phyloP scores from a whole-genome alignment of 2,329 filamentous ascomycete species.

The Phialophora tarda region DNA sequence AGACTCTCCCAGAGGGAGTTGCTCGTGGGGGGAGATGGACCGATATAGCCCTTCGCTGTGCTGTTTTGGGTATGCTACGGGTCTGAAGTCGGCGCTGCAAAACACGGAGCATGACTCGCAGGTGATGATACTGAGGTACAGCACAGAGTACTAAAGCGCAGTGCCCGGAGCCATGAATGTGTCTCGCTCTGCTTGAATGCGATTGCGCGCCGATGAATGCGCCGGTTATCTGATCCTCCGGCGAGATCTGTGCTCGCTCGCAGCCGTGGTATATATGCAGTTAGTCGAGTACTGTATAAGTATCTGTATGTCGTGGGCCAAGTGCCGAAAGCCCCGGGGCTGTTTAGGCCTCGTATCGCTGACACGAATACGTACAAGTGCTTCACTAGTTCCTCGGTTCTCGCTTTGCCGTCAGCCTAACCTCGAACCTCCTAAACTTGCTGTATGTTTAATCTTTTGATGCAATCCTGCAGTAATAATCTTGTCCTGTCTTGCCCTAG shows the following conservation, averaged over 20 bases:
- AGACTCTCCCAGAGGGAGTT: background rate
- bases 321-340: background rate
- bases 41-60: background rate
- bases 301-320: background rate
- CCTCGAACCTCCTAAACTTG: background rate
- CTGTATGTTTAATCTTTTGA: background rate
- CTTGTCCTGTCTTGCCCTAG: background rate
- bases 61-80: background rate
- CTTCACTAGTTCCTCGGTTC: background rate
- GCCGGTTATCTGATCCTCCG: background rate
- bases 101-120: background rate
- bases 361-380: background rate
- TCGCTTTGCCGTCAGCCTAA: constrained; percentile 7
- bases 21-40: background rate
- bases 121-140: no score
- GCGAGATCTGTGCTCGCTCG: background rate
- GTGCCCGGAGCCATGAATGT: background rate
- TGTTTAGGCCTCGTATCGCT: background rate
- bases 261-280: background rate
- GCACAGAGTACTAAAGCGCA: no score
- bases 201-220: background rate
- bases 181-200: background rate
- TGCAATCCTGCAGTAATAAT: background rate
- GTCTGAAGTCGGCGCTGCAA: background rate
- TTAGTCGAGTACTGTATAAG: background rate